Evolutionary conservation across 2,329 filamentous ascomycete species (phyloP).

Genomic region (Fusarium siculi): DNA sequence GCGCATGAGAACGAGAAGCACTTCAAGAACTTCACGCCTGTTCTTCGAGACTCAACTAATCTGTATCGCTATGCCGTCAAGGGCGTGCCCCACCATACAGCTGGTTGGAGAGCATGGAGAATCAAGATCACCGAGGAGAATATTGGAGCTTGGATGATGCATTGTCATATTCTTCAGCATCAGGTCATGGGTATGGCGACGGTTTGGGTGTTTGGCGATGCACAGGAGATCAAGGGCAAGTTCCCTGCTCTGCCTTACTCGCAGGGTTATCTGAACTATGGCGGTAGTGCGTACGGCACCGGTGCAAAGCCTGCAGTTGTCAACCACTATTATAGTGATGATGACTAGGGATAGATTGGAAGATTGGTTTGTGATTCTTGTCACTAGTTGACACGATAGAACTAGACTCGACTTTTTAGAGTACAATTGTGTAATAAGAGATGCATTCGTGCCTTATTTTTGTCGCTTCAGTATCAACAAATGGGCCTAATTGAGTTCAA

Average conservation of each 20-base stretch:
- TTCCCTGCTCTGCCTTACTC: constrained; percentile 47
- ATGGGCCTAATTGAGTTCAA: rapidly evolving
- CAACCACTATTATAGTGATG: constrained; percentile 17
- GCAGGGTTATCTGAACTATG: constrained; percentile 56
- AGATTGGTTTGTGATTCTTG: not conserved
- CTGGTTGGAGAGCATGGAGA: constrained; percentile 71
- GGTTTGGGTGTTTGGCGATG: constrained; percentile 44
- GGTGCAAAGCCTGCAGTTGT: constrained; percentile 7
- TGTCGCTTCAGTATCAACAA: rapidly evolving
- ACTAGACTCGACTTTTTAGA: not conserved
- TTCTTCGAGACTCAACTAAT: constrained; percentile 45
- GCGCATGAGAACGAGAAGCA: constrained; percentile 7
- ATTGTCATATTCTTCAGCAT: constrained; percentile 69
- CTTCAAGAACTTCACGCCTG: constrained; percentile 25
- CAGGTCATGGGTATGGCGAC: constrained; percentile 63
- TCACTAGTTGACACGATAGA: not conserved
- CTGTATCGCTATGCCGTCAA: constrained; percentile 63
- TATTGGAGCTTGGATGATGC: constrained; percentile 71
- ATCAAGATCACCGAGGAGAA: constrained; percentile 54
- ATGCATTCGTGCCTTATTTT: not conserved
- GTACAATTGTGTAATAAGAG: not conserved
- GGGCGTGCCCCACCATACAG: constrained; percentile 52
- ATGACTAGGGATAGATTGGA: not conserved
- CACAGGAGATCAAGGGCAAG: constrained; percentile 24
- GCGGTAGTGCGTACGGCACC: constrained; percentile 59